These are phyloP conservation scores for Astragalus glycyphyllos DNA, from an alignment of 306 rosid genomes.

Conservation along the genomic window DNA sequence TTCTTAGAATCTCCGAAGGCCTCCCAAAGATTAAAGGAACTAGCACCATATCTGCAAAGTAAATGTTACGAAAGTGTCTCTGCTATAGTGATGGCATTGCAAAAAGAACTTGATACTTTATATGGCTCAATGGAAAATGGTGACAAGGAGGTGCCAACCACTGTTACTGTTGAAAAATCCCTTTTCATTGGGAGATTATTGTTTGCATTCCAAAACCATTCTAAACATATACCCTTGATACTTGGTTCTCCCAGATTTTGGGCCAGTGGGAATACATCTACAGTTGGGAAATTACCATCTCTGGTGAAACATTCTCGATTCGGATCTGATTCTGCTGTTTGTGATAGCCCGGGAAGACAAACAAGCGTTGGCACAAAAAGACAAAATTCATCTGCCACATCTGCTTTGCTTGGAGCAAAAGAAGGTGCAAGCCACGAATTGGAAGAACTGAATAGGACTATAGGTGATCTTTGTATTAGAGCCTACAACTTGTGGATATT, in stretches of 20 bases:
- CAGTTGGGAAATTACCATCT: constrained; percentile 65
- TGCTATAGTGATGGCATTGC: constrained; percentile 64
- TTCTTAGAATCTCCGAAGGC: constrained; percentile 98
- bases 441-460: constrained; percentile 70
- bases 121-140: constrained; percentile 56
- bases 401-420: constrained; percentile 81
- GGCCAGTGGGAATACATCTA: constrained; percentile 63
- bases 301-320: constrained; percentile 67
- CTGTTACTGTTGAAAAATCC: constrained; percentile 70
- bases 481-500: constrained; percentile 89
- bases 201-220: constrained; percentile 91
- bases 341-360: constrained; percentile 64
- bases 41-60: constrained; percentile 78
- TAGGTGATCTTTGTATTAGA: constrained; percentile 82
- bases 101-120: constrained; percentile 66
- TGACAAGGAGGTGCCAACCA: constrained; percentile 54
- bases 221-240: constrained; percentile 80
- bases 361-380: constrained; percentile 53
- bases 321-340: constrained; percentile 60
- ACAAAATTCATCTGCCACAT: constrained; percentile 64
- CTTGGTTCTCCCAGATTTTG: constrained; percentile 93
- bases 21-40: constrained; percentile 72
- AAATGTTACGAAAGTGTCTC: constrained; percentile 79
- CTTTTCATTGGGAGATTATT: constrained; percentile 90
- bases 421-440: constrained; percentile 82